A percentile compares a stretch with the other conserved stretches of the same genome.
These are phyloP conservation scores for Hypoxylon fuscum DNA, from an alignment of 495 filamentous ascomycete species.

Conservation along the genomic window DNA sequence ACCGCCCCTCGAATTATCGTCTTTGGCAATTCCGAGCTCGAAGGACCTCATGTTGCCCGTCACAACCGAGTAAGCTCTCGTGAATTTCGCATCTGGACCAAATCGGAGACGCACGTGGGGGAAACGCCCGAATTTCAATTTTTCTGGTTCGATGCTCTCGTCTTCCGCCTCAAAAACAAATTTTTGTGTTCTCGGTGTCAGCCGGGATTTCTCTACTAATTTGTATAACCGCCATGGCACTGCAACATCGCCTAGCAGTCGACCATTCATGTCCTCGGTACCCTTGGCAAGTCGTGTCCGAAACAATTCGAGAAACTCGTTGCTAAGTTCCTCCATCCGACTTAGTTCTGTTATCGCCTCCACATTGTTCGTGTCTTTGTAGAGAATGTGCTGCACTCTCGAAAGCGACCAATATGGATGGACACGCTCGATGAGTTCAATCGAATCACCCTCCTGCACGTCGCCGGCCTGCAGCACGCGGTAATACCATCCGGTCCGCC, in stretches of 20 bases:
- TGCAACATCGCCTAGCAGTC: slow-evolving; percentile 31
- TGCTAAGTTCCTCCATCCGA: slow-evolving; percentile 47
- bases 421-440: slow-evolving; percentile 49
- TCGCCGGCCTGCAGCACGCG: slow-evolving; percentile 51
- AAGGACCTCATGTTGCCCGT: slow-evolving; percentile 45
- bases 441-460: slow-evolving; percentile 48
- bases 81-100: slow-evolving; percentile 38
- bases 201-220: slow-evolving; percentile 32
- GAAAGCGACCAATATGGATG: slow-evolving; percentile 55
- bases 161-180: slow-evolving; percentile 37
- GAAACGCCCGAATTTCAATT: slow-evolving; percentile 33
- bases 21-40: slow-evolving; percentile 50
- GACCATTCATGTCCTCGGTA: slow-evolving; percentile 35
- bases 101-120: slow-evolving; percentile 43
- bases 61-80: slow-evolving; percentile 52
- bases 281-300: slow-evolving; percentile 33
- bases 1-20: slow-evolving; percentile 49
- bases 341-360: slow-evolving; percentile 47
- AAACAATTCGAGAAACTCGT: slow-evolving; percentile 40
- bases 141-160: slow-evolving; percentile 11
- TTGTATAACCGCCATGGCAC: slow-evolving; percentile 39
- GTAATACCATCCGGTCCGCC: slow-evolving; percentile 57
- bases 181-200: slow-evolving; percentile 36
- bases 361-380: slow-evolving; percentile 48
- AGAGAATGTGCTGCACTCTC: slow-evolving; percentile 51